Percentiles rank a stretch among this genome's conserved stretches.
phyloP scores from a whole-genome alignment of 2,329 filamentous ascomycete species.

The Paracamarosporium sp. region DNA sequence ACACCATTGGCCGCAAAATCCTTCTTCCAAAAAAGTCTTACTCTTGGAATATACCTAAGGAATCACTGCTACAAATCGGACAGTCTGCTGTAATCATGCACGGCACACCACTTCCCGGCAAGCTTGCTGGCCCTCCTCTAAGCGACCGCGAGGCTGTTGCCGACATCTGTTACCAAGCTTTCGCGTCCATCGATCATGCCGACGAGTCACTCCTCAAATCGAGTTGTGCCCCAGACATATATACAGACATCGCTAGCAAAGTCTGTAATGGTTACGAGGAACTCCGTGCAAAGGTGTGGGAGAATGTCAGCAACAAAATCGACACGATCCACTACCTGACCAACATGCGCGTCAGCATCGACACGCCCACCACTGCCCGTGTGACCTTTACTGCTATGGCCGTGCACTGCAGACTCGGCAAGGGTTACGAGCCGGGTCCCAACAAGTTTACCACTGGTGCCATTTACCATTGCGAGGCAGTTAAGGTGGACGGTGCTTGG shows the following conservation, averaged over 20 bases:
- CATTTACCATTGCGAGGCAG: neutral
- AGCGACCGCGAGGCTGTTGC: neutral
- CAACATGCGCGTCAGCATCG: neutral
- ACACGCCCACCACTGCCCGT: neutral
- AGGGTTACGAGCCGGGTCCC: neutral
- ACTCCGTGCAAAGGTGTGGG: neutral
- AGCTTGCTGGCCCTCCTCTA: neutral
- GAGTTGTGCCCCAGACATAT: neutral
- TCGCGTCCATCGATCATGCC: neutral
- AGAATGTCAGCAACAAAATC: neutral
- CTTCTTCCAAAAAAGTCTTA: no score
- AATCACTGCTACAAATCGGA: no score
- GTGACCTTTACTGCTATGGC: neutral
- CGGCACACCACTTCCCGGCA: neutral
- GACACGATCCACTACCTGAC: neutral
- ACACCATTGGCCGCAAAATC: no score
- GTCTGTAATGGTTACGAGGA: neutral
- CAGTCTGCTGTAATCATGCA: neutral
- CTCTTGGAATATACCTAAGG: no score
- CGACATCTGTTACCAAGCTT: neutral
- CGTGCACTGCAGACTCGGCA: neutral
- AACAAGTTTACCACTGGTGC: neutral
- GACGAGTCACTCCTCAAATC: neutral
- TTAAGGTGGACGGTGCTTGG: neutral
- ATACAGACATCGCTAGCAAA: neutral